Conservation (phyloP, 1,284 basidiomycete genomes). For the Tremellales sp. region DNA sequence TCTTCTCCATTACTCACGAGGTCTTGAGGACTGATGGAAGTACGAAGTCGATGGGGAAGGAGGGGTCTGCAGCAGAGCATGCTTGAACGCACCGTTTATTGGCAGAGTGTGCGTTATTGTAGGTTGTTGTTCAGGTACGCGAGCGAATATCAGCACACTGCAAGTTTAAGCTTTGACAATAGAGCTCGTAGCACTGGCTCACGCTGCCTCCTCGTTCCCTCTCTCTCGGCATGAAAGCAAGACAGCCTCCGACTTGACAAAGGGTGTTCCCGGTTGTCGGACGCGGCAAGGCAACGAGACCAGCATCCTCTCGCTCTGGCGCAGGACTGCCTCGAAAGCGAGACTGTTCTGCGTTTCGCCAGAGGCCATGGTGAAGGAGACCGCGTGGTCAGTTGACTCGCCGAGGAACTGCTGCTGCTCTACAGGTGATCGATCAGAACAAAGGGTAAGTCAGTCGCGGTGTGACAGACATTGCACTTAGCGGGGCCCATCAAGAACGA, state of each 20-base stretch:
- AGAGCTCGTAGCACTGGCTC: conserved; percentile 12
- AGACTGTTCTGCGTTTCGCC: no score
- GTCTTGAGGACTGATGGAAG: conserved; percentile 42
- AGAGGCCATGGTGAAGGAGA: no score
- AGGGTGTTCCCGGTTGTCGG: conserved; percentile 9
- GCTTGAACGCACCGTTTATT: conserved; percentile 22
- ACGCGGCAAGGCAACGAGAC: conserved; percentile 21
- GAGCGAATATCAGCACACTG: conserved; percentile 28
- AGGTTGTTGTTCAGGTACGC: not conserved
- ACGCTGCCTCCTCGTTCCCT: conserved; percentile 23
- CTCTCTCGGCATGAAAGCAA: conserved; percentile 11
- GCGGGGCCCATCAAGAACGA: no score
- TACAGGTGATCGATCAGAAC: no score
- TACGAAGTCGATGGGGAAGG: conserved; percentile 41
- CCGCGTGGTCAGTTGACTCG: no score
- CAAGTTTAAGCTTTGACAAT: not conserved
- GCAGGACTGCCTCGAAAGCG: conserved; percentile 16
- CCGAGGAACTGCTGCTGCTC: no score
- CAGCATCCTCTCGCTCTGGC: conserved; percentile 18
- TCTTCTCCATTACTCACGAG: conserved; percentile 25
- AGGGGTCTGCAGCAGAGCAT: conserved; percentile 34
- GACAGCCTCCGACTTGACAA: conserved; percentile 22
- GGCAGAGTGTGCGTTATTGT: conserved; percentile 27
- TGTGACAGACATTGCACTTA: no score
- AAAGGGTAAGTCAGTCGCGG: no score